These are phyloP conservation scores for Dictyostelium gargantuum DNA, from an alignment of 208 protist genomes.

Conservation along the genomic window DNA sequence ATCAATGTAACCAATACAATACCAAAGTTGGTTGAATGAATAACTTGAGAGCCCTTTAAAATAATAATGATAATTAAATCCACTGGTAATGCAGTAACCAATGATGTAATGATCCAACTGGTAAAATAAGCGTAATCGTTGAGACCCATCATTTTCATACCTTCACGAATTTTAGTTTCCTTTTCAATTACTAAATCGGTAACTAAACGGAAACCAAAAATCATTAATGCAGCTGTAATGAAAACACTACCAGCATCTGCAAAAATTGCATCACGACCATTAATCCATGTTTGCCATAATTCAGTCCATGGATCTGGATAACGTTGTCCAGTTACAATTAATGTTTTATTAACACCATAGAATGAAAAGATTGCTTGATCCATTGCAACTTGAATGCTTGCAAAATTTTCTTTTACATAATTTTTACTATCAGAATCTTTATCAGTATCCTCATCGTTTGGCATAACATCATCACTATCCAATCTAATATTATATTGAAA, in stretches of 20 bases:
- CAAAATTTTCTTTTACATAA: not conserved
- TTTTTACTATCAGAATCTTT: not conserved
- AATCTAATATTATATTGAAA: constrained; percentile 33
- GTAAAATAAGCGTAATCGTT: constrained; percentile 72
- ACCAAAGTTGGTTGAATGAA: constrained; percentile 68
- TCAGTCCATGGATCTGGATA: constrained; percentile 26
- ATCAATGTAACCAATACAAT: constrained; percentile 60
- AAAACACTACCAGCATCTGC: constrained; percentile 41
- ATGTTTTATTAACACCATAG: not conserved
- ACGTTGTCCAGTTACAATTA: not conserved
- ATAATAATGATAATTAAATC: constrained; percentile 59
- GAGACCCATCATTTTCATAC: constrained; percentile 82
- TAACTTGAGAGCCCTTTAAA: constrained; percentile 29
- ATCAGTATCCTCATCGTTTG: not conserved
- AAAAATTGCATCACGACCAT: constrained; percentile 9
- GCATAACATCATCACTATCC: not conserved
- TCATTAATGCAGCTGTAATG: constrained; percentile 19
- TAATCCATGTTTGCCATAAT: constrained; percentile 39
- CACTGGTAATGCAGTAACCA: constrained; percentile 18
- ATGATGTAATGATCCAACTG: constrained; percentile 69
- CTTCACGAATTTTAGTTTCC: constrained; percentile 73
- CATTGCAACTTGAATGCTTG: not conserved
- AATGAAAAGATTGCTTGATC: not conserved
- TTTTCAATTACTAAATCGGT: constrained; percentile 58
- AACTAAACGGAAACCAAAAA: constrained; percentile 40